Evolutionary conservation across 257 asterid species (phyloP).

Genomic region (Ilex aquifolium): DNA sequence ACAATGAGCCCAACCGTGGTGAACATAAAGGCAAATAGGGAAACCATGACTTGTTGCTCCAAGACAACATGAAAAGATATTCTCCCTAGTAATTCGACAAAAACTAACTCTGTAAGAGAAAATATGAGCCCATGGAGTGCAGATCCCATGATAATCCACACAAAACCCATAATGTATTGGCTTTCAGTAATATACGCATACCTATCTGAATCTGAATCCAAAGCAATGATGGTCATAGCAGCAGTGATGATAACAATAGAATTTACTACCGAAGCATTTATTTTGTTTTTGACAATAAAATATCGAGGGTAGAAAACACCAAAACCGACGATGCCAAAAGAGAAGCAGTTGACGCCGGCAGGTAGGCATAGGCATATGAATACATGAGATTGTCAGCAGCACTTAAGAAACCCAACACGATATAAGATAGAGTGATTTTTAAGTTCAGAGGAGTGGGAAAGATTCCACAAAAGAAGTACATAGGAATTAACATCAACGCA

Average conservation of each 20-base stretch:
- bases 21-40: conserved; percentile 59
- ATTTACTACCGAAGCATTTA: neutral
- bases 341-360: conserved; percentile 1
- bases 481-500: neutral
- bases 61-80: conserved; percentile 79
- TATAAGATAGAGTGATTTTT: neutral
- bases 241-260: neutral
- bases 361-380: conserved; percentile 1
- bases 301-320: neutral
- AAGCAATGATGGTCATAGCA: conserved; percentile 2
- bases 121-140: neutral
- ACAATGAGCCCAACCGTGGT: conserved; percentile 64
- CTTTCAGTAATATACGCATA: neutral
- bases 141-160: neutral
- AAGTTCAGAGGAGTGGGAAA: neutral
- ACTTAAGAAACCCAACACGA: neutral
- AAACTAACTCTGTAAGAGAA: neutral
- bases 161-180: neutral
- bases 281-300: neutral
- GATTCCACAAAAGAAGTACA: neutral
- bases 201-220: neutral
- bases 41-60: conserved; percentile 93
- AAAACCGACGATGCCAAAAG: neutral
- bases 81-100: conserved; percentile 43
- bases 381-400: conserved; percentile 1